These are phyloP conservation scores for Thelonectria discophora DNA, from an alignment of 2,329 filamentous ascomycete species.

Conservation along the genomic window DNA sequence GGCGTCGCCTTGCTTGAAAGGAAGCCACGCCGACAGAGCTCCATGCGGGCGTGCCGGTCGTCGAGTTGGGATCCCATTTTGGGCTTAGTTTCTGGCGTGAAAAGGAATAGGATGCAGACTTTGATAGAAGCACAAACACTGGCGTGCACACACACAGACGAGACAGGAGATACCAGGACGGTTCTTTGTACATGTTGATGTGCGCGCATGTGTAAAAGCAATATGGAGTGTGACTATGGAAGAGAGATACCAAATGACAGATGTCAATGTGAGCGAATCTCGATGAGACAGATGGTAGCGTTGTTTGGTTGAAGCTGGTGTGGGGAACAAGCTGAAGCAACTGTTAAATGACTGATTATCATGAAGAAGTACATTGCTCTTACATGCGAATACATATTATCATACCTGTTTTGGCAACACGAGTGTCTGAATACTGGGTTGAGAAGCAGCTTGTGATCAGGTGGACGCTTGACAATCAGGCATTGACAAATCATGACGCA, in stretches of 20 bases:
- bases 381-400: neutral
- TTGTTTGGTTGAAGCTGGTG: neutral
- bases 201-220: slow-evolving; percentile 13
- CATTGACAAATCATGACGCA: slow-evolving; percentile 1
- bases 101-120: slow-evolving; percentile 25
- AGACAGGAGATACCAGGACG: slow-evolving; percentile 14
- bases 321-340: neutral
- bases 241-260: slow-evolving; percentile 18
- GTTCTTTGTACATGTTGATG: slow-evolving; percentile 23
- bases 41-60: slow-evolving; percentile 9
- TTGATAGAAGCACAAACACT: slow-evolving; percentile 34
- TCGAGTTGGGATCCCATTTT: slow-evolving; percentile 18
- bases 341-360: slow-evolving; percentile 14
- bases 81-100: slow-evolving; percentile 18
- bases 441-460: neutral
- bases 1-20: neutral
- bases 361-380: slow-evolving; percentile 21
- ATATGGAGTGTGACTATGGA: slow-evolving; percentile 15
- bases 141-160: slow-evolving; percentile 25
- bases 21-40: slow-evolving; percentile 5
- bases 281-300: neutral
- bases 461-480: neutral
- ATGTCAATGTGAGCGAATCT: neutral
- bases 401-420: neutral
- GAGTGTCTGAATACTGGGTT: neutral